Evolutionary conservation across 306 rosid species (phyloP), one percentile per base, ranked within the genome.

Genomic region (Lathyrus tuberosus): DNA sequence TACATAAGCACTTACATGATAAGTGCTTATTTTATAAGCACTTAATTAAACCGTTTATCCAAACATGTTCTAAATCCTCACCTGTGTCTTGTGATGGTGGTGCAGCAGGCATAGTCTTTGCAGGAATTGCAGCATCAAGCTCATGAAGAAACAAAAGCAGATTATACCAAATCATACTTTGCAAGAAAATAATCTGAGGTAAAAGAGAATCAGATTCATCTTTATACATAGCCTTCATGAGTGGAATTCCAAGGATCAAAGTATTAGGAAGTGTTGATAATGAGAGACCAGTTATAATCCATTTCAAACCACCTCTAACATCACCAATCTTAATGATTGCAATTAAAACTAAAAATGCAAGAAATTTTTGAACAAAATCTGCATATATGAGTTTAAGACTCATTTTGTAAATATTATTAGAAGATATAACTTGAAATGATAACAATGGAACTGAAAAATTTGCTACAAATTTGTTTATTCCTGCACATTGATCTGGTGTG

Each of bases 391-490:
- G 91, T 69, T 76, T 87, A 13, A 81, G 82, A 84, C 82, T 91
- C 94, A 94, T 90, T 73, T 83, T 79, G 84, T 85, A 94, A 59
- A 91, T 79, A 51, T 94, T 82, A 78, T 91, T 91, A 24, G 80
- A 79, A 46, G 99, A 88, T 44, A 94, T 84, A 10, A 94, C 86
- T 84, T 88, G 95, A 70, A 94, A 94, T 0, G 99, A 91, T 68
- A 94, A 54, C 15, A 94, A 76, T n/a, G 99, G 99, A 64, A 94
- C 82, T 35, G 99, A 94, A 78, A 88, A 90, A 41, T 91, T 91
- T 6, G 99, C 91, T 5, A 94, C 99, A 37, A 94, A 94, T 78
- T 85, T 94, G 81, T 94, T 94, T 63, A 94, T 94, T 59, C 99
- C 99, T 12, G 84, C 78, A 79, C 97, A 94, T 76, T 94, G 99